Evolutionary conservation across 345 rosid genomes (phyloP), one percentile per base, ranked within the genome.

Genomic region (Salix purpurea): DNA sequence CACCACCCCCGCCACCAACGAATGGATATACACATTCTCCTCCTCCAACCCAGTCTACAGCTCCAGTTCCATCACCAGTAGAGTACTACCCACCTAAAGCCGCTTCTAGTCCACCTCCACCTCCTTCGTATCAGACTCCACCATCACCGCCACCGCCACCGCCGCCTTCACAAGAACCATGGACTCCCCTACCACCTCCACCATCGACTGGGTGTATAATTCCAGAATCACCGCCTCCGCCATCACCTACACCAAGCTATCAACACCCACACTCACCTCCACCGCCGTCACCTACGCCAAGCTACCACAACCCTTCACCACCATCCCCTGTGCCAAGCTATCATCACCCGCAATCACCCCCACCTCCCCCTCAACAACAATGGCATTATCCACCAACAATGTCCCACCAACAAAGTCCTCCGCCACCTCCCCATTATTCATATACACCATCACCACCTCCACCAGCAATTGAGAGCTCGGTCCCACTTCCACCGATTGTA

Each of bases 401-500:
- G 50, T 28, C 80, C 58, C 71, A 0, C 6, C 72, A 18, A 74
- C 70, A 67, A 34, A 39, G 52, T 39, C 79, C 79, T 36, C 67
- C 77, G 23, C 26, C 76, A 69, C 40, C 79, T 3, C 16, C 69
- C 9, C 23, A 62, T 34, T 71, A 74, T 61, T 61, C 65, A 61
- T 70, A 16, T 3, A 18, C 78, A 80, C 44, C 83, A 77, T 69
- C 73, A 23, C 65, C 79, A 14, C 79, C 83, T 1, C 83, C 79
- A 0, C 28, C 79, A 4, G 65, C 66, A 4, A 50, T 72, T 72
- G 79, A 78, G 0, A 84, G 75, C 68, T 54, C 79, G 14, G 50
- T 46, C 6, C 87, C 88, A 54, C 88, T 85, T 28, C 91, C 93
- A 70, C 96, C 96, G 40, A 65, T 84, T 11, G 40, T 76, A 67